Base-by-base conservation (phyloP, 805 yeast genomes). In the Wickerhamomyces chaumierensis region DNA sequence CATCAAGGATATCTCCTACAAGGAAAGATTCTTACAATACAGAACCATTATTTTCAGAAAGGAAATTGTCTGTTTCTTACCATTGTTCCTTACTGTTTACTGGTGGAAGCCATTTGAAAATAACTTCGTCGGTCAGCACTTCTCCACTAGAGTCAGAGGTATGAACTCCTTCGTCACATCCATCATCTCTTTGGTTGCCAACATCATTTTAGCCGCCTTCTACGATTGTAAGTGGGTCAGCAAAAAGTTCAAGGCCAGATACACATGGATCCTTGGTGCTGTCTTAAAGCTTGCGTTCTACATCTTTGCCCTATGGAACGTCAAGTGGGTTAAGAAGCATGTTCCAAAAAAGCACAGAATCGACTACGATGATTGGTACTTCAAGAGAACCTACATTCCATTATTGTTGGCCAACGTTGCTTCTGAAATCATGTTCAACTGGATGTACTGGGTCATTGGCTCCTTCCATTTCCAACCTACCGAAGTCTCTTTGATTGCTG, bases 391-490 rank as follows among this genome's bases (percentile, higher is more conserved):
- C 3, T 52, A 38, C 36, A 41, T 52, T 19, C 57, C 57, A 8
- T 42, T 49, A 20, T 50, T 47, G 32, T 25, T 52, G 9, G 52
- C 50, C 40, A 52, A 47, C 21, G 42, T 51, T 18, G 44, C 47
- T 3, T 42, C 40, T 32, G 58, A 54, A 40, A 39, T 47, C 9
- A 37, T 44, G 3, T 51, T 50, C 42, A 48, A 51, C 32, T 52
- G 56, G 55, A 36, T 48, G 18, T 51, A 45, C 38, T 54, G 58
- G 58, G 45, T 46, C 3, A 42, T 49, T 29, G 51, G 57, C n/a
- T 43, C 44, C 11, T 49, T 43, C 29, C 48, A 46, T 14, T 52
- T 47, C 35, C 18, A 39, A 2, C 34, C 47, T 4, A 37, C 42
- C 9, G 56, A 53, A 27, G 38, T 52, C 19, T 39, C 51, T 2